Evolutionary conservation across 805 yeast species (phyloP), one percentile per base, ranked within the genome.

Genomic region (Candida ovalis): DNA sequence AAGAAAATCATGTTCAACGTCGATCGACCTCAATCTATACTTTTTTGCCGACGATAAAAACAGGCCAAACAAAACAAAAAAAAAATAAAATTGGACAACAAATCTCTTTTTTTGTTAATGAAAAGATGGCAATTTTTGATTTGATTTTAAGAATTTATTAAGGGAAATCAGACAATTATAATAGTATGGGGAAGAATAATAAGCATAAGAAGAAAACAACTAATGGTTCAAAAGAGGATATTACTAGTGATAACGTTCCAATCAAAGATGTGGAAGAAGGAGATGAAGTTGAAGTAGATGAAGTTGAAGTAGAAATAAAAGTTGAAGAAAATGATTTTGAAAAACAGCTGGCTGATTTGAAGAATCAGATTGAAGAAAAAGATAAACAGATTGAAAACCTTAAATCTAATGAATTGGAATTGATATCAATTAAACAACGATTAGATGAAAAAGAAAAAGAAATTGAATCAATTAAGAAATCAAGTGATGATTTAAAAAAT

Each of bases 161-260:
- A 10, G 10, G 28, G 7, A 10, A 25, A 25, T 7, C 7, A 25
- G 10, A 25, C 28, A 7, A 7, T 10, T 10, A 25, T 7, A 25
- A 12, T 4, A 22, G 4, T 13, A 45, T 41, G 48, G 48, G 33
- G 19, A 45, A 45, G 23, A 22, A 23, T n/a, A 41, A 27, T 12
- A 45, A 41, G 17, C 41, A 41, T 8, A 45, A 45, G 40, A 41
- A 37, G 39, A 36, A 37, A 21, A 40, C 22, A 3, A 21, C 22
- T 18, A 35, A 35, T 18, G 38, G 38, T 17, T 18, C 24, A 1
- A n/a, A 10, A 21, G 25, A 22, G 21, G 8, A 37, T 15, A 17
- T 21, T 5, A 13, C 17, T 7, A 9, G 7, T 22, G 40, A 21
- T 4, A 23, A 23, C 4, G 8, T 6, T 19, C n/a, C 23, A 37